These are phyloP conservation scores for Neurospora sublineolata DNA, from an alignment of 495 filamentous ascomycete genomes.

Conservation along the genomic window DNA sequence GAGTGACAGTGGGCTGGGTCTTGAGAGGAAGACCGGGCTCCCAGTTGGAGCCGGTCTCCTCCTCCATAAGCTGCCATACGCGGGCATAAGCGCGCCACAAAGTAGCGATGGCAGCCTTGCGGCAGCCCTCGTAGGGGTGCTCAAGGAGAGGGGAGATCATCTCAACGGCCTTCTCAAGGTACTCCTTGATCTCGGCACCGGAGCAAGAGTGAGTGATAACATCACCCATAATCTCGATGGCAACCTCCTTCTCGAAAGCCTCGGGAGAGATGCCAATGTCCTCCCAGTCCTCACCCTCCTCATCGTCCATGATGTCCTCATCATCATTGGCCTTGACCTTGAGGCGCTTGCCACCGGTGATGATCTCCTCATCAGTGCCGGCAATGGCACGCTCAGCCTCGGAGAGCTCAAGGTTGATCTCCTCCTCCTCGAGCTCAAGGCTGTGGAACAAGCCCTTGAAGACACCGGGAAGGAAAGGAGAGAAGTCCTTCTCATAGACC, in stretches of 20 bases:
- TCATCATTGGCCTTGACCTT: slow-evolving; percentile 54
- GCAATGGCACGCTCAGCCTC: slow-evolving; percentile 68
- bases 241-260: slow-evolving; percentile 94
- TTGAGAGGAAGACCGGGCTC: slow-evolving; percentile 76
- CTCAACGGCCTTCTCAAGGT: slow-evolving; percentile 84
- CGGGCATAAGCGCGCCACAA: slow-evolving; percentile 89
- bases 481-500: slow-evolving; percentile 85
- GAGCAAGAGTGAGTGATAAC: slow-evolving; percentile 73
- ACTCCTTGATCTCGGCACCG: slow-evolving; percentile 57
- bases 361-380: slow-evolving; percentile 50
- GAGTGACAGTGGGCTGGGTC: slow-evolving; percentile 59
- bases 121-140: slow-evolving; percentile 85
- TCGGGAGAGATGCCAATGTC: slow-evolving; percentile 72
- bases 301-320: slow-evolving; percentile 46
- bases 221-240: slow-evolving; percentile 87
- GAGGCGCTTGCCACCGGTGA: slow-evolving; percentile 69
- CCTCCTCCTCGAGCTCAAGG: slow-evolving; percentile 81
- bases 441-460: slow-evolving; percentile 76
- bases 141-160: slow-evolving; percentile 66
- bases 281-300: slow-evolving; percentile 70
- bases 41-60: slow-evolving; percentile 70
- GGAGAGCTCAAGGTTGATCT: slow-evolving; percentile 67
- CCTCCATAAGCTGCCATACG: slow-evolving; percentile 76
- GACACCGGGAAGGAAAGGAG: slow-evolving; percentile 73
- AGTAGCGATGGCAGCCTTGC: slow-evolving; percentile 80